Percentiles rank a stretch among this genome's conserved stretches.
phyloP scores from a whole-genome alignment of 1,284 basidiomycete species.

The Trametes hirsuta region DNA sequence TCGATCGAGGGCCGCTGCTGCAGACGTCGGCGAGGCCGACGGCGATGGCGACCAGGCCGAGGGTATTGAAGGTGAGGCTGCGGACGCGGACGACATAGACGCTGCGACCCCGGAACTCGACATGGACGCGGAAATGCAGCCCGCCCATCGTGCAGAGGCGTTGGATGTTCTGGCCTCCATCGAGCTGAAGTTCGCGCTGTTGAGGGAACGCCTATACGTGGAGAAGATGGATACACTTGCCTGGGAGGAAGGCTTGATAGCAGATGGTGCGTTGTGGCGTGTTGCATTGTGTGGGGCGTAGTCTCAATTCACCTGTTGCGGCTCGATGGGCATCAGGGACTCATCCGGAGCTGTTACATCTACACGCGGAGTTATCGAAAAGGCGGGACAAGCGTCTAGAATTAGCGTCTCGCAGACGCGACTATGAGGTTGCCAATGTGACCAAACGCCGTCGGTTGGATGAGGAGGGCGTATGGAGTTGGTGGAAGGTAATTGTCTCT shows the following conservation, averaged over 20 bases:
- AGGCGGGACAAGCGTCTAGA: conserved; percentile 76
- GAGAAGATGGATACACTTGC: conserved; percentile 83
- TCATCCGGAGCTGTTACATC: conserved; percentile 82
- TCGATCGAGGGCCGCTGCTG: conserved; percentile 35
- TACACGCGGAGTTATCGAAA: conserved; percentile 74
- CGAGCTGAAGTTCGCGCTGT: conserved; percentile 76
- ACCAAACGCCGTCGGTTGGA: conserved; percentile 60
- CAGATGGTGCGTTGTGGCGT: conserved; percentile 52
- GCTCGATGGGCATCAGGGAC: conserved; percentile 48
- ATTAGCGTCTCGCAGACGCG: conserved; percentile 69
- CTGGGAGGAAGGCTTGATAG: conserved; percentile 74
- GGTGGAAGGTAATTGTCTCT: conserved; percentile 63
- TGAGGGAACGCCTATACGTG: conserved; percentile 75
- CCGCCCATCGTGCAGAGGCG: conserved; percentile 69
- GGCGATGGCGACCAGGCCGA: conserved; percentile 47
- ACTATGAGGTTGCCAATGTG: conserved; percentile 63
- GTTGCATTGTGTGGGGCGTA: conserved; percentile 2
- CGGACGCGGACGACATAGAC: conserved; percentile 26
- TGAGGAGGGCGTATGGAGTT: conserved; percentile 72
- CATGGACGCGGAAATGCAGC: conserved; percentile 37
- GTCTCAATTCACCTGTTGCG: conserved; percentile 2
- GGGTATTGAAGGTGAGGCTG: conserved; percentile 41
- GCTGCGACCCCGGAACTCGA: conserved; percentile 29
- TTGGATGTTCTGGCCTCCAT: conserved; percentile 77
- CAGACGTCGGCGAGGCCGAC: conserved; percentile 40